These are phyloP conservation scores for Trichosporon inkin DNA, from an alignment of 1,284 basidiomycete species.

Conservation along the genomic window DNA sequence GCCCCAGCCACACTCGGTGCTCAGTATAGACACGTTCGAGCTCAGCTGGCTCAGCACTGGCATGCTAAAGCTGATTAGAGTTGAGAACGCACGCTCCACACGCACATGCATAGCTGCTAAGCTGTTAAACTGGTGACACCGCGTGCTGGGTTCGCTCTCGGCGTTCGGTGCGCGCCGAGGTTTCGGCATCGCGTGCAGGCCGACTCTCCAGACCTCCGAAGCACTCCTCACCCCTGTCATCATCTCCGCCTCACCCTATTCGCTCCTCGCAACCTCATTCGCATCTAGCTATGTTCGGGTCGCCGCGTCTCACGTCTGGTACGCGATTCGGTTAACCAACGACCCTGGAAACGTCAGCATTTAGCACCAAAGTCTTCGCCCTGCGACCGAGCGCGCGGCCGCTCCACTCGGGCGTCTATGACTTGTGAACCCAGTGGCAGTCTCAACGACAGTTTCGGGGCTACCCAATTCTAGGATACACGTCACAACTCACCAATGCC, in stretches of 20 bases:
- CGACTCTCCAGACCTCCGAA: too few species aligned
- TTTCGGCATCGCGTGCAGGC: too few species aligned
- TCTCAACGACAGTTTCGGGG: not conserved
- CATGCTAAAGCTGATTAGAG: not conserved
- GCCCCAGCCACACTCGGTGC: too few species aligned
- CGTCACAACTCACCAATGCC: slow-evolving; percentile 25
- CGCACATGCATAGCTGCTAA: not conserved
- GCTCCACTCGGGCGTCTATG: too few species aligned
- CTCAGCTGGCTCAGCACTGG: not conserved
- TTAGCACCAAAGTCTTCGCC: too few species aligned
- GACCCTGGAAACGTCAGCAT: slow-evolving; percentile 56
- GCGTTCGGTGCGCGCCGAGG: too few species aligned
- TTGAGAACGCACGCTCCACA: not conserved
- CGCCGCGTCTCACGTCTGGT: slow-evolving; percentile 34
- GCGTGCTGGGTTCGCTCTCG: too few species aligned
- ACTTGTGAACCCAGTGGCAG: not conserved
- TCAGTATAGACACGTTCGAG: not conserved
- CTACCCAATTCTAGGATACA: not conserved
- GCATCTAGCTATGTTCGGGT: not conserved
- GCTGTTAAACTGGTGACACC: too few species aligned
- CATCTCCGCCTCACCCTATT: not conserved
- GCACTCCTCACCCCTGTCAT: not conserved
- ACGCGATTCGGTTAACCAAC: slow-evolving; percentile 66
- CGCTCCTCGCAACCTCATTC: not conserved
- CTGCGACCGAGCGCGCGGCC: too few species aligned